A percentile compares a stretch with the other conserved stretches of the same genome.
Conservation (phyloP, 345 rosid genomes). For the Adansonia digitata region DNA sequence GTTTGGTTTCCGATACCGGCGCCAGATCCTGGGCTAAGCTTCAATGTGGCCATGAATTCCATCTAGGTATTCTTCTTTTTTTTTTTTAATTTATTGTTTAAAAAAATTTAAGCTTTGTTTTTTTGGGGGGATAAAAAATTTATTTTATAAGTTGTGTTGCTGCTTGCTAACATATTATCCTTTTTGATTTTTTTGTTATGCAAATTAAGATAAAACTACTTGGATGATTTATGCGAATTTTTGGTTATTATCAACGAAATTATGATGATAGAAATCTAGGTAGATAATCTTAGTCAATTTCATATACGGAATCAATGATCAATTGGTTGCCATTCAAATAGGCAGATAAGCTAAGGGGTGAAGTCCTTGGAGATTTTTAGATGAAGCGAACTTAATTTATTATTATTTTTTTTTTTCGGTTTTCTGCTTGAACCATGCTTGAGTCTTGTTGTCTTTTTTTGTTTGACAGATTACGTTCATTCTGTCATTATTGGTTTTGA, state of each 20-base stretch:
- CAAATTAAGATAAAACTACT: not conserved
- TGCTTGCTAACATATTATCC: not conserved
- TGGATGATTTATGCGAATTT: not conserved
- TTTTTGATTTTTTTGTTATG: not conserved
- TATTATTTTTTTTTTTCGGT: too few relatives aligned
- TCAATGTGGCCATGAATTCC: constrained; percentile 67
- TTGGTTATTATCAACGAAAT: not conserved
- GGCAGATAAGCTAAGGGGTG: not conserved
- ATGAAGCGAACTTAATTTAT: constrained; percentile 1
- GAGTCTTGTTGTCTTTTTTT: not conserved
- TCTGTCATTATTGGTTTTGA: not conserved
- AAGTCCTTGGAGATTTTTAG: not conserved
- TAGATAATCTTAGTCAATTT: not conserved
- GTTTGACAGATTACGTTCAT: not conserved
- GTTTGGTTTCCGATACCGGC: constrained; percentile 41
- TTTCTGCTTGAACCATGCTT: not conserved
- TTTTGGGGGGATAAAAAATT: not conserved
- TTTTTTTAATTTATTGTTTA: not conserved
- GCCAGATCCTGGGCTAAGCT: constrained; percentile 68
- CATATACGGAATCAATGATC: not conserved
- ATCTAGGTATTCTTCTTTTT: constrained; percentile 38
- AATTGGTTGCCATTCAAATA: not conserved
- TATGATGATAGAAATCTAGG: not conserved
- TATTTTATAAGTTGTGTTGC: not conserved
- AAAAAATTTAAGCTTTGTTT: not conserved